Conservation (phyloP, 768 basidiomycete species). For the Macrolepiota albuminosa region DNA sequence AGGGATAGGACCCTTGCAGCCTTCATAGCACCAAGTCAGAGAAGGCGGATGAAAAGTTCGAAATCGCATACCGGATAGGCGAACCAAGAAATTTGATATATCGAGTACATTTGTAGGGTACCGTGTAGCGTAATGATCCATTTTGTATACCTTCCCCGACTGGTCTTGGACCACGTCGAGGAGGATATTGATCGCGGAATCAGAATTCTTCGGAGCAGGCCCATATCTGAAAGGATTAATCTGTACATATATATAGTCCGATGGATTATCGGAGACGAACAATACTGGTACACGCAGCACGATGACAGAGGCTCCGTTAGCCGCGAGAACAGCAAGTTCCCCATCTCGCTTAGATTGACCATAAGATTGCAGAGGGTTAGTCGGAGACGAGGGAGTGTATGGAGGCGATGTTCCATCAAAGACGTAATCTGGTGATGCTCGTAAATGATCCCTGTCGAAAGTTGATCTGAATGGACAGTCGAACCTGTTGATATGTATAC, state of each 20-base stretch:
- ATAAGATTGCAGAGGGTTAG: slow-evolving; percentile 88
- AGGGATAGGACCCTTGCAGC: slow-evolving; percentile 44
- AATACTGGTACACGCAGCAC: slow-evolving; percentile 89
- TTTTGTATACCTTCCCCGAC: slow-evolving; percentile 83
- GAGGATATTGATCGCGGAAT: slow-evolving; percentile 86
- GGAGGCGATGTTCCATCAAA: slow-evolving; percentile 93
- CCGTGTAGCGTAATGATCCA: slow-evolving; percentile 93
- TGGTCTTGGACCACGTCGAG: slow-evolving; percentile 84
- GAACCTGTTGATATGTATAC: slow-evolving; percentile 90
- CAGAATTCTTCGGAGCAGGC: slow-evolving; percentile 75
- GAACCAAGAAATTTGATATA: slow-evolving; percentile 79
- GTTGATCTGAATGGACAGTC: neutral
- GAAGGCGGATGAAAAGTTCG: neutral
- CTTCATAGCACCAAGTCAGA: slow-evolving; percentile 16
- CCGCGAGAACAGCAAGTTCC: slow-evolving; percentile 69
- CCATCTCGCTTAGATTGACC: slow-evolving; percentile 85
- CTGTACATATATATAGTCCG: neutral
- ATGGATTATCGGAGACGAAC: slow-evolving; percentile 36
- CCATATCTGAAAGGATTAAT: slow-evolving; percentile 63
- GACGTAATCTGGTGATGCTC: slow-evolving; percentile 68
- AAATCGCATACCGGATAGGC: slow-evolving; percentile 53
- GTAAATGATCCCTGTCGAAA: neutral
- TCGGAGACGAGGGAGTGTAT: slow-evolving; percentile 66
- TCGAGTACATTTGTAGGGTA: slow-evolving; percentile 91
- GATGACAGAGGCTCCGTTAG: slow-evolving; percentile 51